These are phyloP conservation scores for Bruguiera gymnorhiza DNA, from an alignment of 345 rosid species.

Conservation along the genomic window DNA sequence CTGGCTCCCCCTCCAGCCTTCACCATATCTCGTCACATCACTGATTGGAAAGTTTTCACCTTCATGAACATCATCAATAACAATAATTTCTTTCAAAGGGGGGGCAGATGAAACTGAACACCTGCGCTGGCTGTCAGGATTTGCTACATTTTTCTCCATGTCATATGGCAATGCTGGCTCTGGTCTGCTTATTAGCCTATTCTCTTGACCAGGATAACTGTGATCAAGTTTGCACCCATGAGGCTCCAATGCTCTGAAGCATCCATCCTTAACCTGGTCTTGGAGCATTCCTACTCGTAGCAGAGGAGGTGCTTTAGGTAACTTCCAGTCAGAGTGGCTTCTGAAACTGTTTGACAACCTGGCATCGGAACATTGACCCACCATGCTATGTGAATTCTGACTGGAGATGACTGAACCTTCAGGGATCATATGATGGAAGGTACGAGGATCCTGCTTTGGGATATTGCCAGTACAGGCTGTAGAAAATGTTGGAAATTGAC, in stretches of 20 bases:
- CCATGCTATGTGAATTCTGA: constrained; percentile 24
- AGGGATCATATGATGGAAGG: constrained; percentile 25
- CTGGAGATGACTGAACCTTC: constrained; percentile 28
- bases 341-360: constrained; percentile 25
- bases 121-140: constrained; percentile 16
- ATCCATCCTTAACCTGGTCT: constrained; percentile 17
- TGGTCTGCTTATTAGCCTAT: constrained; percentile 21
- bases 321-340: constrained; percentile 13
- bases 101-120: constrained; percentile 23
- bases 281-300: constrained; percentile 28
- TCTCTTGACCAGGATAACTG: constrained; percentile 17
- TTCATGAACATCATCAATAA: constrained; percentile 50
- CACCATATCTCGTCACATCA: constrained; percentile 20
- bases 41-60: constrained; percentile 21
- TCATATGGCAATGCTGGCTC: constrained; percentile 12
- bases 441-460: constrained; percentile 22
- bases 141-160: constrained; percentile 13
- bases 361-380: constrained; percentile 31
- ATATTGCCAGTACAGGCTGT: constrained; percentile 24
- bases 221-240: constrained; percentile 23
- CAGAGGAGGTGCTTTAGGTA: constrained; percentile 20
- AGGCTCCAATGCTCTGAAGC: constrained; percentile 27
- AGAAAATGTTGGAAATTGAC: constrained; percentile 37
- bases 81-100: constrained; percentile 39
- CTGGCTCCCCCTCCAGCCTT: constrained; percentile 24